Percentiles rank a stretch among this genome's conserved stretches.
Conservation (phyloP, 345 rosid genomes). For the Capsella bursapastoris region DNA sequence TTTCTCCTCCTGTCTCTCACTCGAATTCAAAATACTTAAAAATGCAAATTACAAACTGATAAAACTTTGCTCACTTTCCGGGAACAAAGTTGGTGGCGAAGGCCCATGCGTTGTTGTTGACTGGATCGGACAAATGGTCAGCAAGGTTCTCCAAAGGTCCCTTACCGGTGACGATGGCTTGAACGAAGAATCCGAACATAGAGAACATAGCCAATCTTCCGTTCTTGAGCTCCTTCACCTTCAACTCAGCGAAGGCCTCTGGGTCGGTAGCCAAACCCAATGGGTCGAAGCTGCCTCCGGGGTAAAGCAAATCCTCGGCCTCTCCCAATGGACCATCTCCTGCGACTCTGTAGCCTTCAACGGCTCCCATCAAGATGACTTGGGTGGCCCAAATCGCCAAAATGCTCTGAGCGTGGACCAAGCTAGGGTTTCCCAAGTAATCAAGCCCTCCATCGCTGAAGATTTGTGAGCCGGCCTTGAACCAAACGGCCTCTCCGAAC, state of each 20-base stretch:
- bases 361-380: slow-evolving; percentile 84
- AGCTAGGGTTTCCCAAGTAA: slow-evolving; percentile 83
- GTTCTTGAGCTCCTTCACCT: slow-evolving; percentile 85
- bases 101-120: slow-evolving; percentile 90
- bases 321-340: slow-evolving; percentile 60
- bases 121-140: slow-evolving; percentile 85
- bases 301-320: slow-evolving; percentile 55
- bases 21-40: slow-evolving; percentile 33
- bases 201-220: slow-evolving; percentile 88
- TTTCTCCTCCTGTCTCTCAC: slow-evolving; percentile 30
- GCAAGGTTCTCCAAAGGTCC: slow-evolving; percentile 81
- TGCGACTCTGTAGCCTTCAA: slow-evolving; percentile 79
- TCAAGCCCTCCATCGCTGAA: slow-evolving; percentile 85
- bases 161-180: slow-evolving; percentile 86
- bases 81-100: slow-evolving; percentile 89
- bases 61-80: slow-evolving; percentile 61
- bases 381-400: slow-evolving; percentile 82
- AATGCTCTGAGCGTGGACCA: slow-evolving; percentile 83
- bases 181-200: slow-evolving; percentile 85
- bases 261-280: slow-evolving; percentile 71
- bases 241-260: slow-evolving; percentile 79
- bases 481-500: slow-evolving; percentile 87
- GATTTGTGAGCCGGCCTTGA: slow-evolving; percentile 87
- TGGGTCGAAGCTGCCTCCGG: slow-evolving; percentile 62
- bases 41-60: slow-evolving; percentile 59